These are phyloP conservation scores for Raffaelea ambrosiae DNA, from an alignment of 2,329 filamentous ascomycete genomes.

Conservation along the genomic window DNA sequence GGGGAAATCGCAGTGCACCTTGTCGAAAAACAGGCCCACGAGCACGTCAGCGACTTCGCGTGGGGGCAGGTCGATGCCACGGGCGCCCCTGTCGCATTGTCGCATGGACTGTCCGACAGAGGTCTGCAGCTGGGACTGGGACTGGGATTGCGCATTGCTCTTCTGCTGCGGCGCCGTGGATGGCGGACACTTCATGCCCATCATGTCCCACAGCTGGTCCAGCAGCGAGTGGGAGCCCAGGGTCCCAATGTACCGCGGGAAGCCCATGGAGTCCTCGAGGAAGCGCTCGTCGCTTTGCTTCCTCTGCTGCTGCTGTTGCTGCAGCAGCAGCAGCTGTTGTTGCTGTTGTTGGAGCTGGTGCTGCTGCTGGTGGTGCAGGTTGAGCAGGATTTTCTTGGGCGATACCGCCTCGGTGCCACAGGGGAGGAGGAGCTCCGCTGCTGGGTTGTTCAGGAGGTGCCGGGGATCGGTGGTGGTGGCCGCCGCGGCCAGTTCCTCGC, in stretches of 20 bases:
- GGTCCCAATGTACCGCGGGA: constrained; percentile 11
- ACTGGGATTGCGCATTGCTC: neutral
- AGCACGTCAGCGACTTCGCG: constrained; percentile 12
- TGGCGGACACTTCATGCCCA: constrained; percentile 5
- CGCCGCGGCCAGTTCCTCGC: too few species aligned
- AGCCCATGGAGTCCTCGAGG: constrained; percentile 10
- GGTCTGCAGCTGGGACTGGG: neutral
- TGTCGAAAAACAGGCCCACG: constrained; percentile 10
- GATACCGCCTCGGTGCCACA: neutral
- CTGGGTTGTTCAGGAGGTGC: neutral
- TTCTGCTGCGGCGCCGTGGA: constrained; percentile 4
- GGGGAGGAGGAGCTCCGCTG: neutral
- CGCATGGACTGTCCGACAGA: constrained; percentile 4
- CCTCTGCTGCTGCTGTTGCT: neutral
- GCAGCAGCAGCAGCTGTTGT: neutral
- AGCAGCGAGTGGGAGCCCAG: constrained; percentile 12
- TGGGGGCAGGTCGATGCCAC: constrained; percentile 9
- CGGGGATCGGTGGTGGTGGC: neutral
- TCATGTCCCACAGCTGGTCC: constrained; percentile 9
- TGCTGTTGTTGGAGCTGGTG: neutral
- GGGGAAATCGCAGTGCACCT: constrained; percentile 14
- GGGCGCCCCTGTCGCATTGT: neutral
- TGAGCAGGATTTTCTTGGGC: neutral
- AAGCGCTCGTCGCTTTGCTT: constrained; percentile 4
- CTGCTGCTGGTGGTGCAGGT: neutral